Percentiles rank a stretch among this genome's conserved stretches.
Conservation (phyloP, 768 basidiomycete species). For the Tricholoma terreum region DNA sequence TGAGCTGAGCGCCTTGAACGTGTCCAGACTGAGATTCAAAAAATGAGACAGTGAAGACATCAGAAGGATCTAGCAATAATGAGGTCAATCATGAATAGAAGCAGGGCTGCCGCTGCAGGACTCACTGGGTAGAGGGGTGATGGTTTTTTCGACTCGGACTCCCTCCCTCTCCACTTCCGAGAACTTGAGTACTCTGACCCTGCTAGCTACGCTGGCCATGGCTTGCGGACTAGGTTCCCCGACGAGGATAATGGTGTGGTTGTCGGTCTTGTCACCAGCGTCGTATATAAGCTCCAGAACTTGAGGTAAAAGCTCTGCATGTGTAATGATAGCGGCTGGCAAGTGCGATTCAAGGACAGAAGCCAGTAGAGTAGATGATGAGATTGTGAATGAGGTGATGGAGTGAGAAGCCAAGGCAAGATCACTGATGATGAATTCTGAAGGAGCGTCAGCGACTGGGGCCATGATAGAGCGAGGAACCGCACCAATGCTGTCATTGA, state of each 20-base stretch:
- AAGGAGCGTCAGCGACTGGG: neutral
- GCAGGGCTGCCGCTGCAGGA: constrained; percentile 7
- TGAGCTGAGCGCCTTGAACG: constrained; percentile 62
- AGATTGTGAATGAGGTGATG: constrained; percentile 64
- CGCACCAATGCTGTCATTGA: constrained; percentile 78
- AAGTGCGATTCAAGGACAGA: constrained; percentile 61
- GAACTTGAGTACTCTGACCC: constrained; percentile 61
- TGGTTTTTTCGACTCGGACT: constrained; percentile 42
- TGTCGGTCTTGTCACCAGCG: constrained; percentile 40
- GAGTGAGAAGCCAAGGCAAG: constrained; percentile 72
- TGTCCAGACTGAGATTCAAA: constrained; percentile 50
- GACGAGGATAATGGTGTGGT: constrained; percentile 66
- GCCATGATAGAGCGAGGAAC: neutral
- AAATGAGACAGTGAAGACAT: constrained; percentile 70
- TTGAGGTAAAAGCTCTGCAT: constrained; percentile 60
- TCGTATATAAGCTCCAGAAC: constrained; percentile 75
- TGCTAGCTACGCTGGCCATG: constrained; percentile 45
- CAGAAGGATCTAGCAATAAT: constrained; percentile 44
- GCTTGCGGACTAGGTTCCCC: constrained; percentile 54
- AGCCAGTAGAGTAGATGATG: constrained; percentile 58
- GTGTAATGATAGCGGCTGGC: constrained; percentile 73
- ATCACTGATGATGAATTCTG: constrained; percentile 79
- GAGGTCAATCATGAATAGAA: neutral
- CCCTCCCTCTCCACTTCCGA: constrained; percentile 70
- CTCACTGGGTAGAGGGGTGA: constrained; percentile 53